Evolutionary conservation across 116 monocot species (phyloP).

Genomic region (Zostera marina): DNA sequence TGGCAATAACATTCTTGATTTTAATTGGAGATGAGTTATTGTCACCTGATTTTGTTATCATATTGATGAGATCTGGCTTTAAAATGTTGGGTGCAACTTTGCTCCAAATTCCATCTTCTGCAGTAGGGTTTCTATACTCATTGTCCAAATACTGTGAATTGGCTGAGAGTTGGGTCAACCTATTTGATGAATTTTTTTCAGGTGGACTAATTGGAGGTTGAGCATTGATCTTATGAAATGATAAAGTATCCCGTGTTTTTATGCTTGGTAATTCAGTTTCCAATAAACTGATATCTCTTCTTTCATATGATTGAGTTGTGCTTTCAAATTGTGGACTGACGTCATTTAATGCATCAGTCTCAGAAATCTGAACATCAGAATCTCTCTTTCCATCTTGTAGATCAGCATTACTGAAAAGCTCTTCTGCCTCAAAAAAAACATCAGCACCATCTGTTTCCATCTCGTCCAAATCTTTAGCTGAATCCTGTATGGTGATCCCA

Average conservation of each 20-base stretch:
- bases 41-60: neutral
- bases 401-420: constrained; percentile 73
- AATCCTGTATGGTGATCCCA: constrained; percentile 22
- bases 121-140: constrained; percentile 1
- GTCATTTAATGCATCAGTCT: neutral
- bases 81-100: constrained; percentile 1
- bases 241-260: neutral
- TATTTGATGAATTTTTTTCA: neutral
- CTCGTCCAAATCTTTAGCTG: constrained; percentile 29
- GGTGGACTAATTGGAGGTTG: neutral
- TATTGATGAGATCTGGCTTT: constrained; percentile 2
- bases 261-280: neutral
- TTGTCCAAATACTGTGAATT: neutral
- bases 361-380: constrained; percentile 17
- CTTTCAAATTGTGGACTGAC: constrained; percentile 10
- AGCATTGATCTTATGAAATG: neutral
- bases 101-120: constrained; percentile 1
- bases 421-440: constrained; percentile 97
- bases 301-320: constrained; percentile 7
- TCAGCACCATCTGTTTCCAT: constrained; percentile 29
- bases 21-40: neutral
- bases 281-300: constrained; percentile 1
- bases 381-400: constrained; percentile 41
- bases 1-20: neutral
- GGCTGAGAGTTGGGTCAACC: neutral